Percentiles rank a stretch among this genome's conserved stretches.
phyloP scores from a whole-genome alignment of 1,284 basidiomycete genomes.

The Abortiporus biennis region DNA sequence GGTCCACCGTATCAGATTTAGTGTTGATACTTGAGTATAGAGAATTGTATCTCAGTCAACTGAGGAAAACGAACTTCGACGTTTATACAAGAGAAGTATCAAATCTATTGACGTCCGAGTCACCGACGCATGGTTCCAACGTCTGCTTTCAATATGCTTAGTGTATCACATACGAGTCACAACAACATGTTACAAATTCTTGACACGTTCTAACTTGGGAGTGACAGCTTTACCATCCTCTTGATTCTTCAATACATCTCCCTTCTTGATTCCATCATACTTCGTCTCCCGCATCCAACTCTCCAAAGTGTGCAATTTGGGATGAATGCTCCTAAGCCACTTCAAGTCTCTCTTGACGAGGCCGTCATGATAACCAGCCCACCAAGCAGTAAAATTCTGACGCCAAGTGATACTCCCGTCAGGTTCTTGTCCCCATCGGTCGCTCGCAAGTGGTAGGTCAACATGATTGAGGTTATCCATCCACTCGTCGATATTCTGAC shows the following conservation, averaged over 20 bases:
- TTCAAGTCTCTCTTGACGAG: slow-evolving; percentile 33
- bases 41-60: too few relatives aligned
- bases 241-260: slow-evolving; percentile 12
- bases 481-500: slow-evolving; percentile 31
- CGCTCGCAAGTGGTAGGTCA: slow-evolving; percentile 26
- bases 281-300: slow-evolving; percentile 17
- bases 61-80: too few relatives aligned
- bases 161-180: too few relatives aligned
- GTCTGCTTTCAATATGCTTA: too few relatives aligned
- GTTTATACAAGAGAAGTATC: too few relatives aligned
- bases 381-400: slow-evolving; percentile 33
- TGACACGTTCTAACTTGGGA: neutral
- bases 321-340: slow-evolving; percentile 32
- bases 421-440: neutral
- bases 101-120: too few relatives aligned
- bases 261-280: slow-evolving; percentile 11
- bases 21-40: too few relatives aligned
- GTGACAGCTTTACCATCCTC: slow-evolving; percentile 11
- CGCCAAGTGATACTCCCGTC: slow-evolving; percentile 26
- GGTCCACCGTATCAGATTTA: too few relatives aligned
- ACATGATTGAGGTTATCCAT: slow-evolving; percentile 24
- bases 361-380: slow-evolving; percentile 32
- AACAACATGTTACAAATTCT: neutral
- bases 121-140: too few relatives aligned
- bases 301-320: slow-evolving; percentile 16